Percentiles rank a stretch among this genome's conserved stretches.
These are phyloP conservation scores for Solidago caesia DNA, from an alignment of 129 eudicot genomes.

Conservation along the genomic window DNA sequence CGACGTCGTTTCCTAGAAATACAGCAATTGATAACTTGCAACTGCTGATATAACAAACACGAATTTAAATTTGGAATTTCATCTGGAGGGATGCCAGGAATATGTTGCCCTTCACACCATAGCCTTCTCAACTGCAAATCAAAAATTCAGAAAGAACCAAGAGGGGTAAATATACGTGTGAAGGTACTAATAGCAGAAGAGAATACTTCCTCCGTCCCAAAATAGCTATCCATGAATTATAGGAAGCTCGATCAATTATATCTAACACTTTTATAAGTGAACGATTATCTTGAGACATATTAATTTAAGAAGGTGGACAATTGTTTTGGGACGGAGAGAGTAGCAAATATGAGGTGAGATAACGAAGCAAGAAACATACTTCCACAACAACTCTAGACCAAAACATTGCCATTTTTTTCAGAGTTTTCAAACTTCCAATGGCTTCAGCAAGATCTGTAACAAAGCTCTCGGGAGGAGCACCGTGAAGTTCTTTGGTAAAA, in stretches of 20 bases:
- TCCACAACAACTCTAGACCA: slow-evolving; percentile 75
- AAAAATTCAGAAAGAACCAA: neutral
- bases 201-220: neutral
- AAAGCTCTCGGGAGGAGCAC: slow-evolving; percentile 82
- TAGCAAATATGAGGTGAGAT: neutral
- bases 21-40: slow-evolving; percentile 93
- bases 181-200: neutral
- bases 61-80: slow-evolving; percentile 68
- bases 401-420: slow-evolving; percentile 73
- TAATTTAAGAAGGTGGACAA: too few species aligned
- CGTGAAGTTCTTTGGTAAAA: slow-evolving; percentile 79
- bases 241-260: too few species aligned
- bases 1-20: slow-evolving; percentile 77
- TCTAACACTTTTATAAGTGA: too few species aligned
- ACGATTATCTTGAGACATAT: too few species aligned
- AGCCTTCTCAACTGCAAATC: slow-evolving; percentile 77
- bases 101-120: slow-evolving; percentile 82
- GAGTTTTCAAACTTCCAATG: slow-evolving; percentile 74
- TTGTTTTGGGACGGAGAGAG: neutral
- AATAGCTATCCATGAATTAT: too few species aligned
- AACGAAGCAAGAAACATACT: slow-evolving; percentile 45
- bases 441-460: slow-evolving; percentile 84
- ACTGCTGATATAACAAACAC: slow-evolving; percentile 82
- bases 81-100: slow-evolving; percentile 82
- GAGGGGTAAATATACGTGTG: neutral